Conservation (phyloP, 768 basidiomycete species). For the Mycena vulgaris region DNA sequence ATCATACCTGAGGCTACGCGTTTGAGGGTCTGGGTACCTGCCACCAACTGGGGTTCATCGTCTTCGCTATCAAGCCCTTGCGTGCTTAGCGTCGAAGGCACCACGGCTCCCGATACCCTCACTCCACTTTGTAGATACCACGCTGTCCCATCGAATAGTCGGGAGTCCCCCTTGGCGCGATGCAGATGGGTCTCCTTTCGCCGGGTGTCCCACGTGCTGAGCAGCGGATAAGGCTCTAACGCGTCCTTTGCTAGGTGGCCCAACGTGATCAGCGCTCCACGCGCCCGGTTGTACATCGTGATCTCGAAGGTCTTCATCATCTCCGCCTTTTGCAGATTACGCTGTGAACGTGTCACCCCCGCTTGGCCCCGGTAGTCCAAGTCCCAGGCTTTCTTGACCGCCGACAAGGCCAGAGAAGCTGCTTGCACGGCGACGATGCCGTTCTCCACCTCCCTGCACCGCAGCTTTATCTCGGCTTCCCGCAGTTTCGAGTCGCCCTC, state of each 20-base stretch:
- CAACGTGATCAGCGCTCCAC: neutral
- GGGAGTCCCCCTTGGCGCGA: neutral
- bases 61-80: no score
- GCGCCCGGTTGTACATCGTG: neutral
- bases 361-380: slow-evolving; percentile 1
- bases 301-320: slow-evolving; percentile 12
- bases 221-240: no score
- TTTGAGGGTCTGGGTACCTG: no score
- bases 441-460: neutral
- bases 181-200: neutral
- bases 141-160: neutral
- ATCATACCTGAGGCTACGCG: no score
- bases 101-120: neutral
- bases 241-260: neutral
- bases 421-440: neutral
- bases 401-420: slow-evolving; percentile 9
- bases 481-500: neutral
- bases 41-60: no score
- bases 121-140: neutral
- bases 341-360: slow-evolving; percentile 9
- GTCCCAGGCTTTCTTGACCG: slow-evolving; percentile 14
- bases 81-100: no score
- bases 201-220: neutral
- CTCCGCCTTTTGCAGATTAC: slow-evolving; percentile 12
- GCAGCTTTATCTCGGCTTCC: neutral